These are phyloP conservation scores for Evernia prunastri DNA, from an alignment of 495 filamentous ascomycete species.

Conservation along the genomic window DNA sequence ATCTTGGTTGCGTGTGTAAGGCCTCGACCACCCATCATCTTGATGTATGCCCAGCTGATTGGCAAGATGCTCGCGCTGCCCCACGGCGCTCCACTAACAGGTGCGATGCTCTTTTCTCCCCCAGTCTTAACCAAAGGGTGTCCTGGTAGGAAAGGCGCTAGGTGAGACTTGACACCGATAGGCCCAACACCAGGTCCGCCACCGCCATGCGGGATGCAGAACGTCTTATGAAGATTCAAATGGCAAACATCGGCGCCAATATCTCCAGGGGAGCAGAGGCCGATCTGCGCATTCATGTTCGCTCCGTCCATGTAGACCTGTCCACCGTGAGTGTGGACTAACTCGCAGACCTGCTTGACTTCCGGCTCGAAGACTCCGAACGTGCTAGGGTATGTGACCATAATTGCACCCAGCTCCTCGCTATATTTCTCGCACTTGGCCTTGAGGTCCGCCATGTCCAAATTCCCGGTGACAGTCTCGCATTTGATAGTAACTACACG, in stretches of 20 bases:
- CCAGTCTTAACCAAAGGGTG: constrained; percentile 60
- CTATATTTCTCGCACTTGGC: constrained; percentile 84
- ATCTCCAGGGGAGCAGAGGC: constrained; percentile 91
- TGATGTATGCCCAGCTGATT: constrained; percentile 96
- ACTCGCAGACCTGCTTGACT: constrained; percentile 76
- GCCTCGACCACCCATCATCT: constrained; percentile 89
- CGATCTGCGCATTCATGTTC: constrained; percentile 99
- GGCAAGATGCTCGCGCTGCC: constrained; percentile 91
- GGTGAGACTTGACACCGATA: constrained; percentile 83
- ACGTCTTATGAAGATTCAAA: constrained; percentile 97
- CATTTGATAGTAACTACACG: constrained; percentile 92
- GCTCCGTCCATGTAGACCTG: constrained; percentile 99
- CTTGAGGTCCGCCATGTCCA: constrained; percentile 81
- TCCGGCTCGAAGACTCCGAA: constrained; percentile 94
- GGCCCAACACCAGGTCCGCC: constrained; percentile 94
- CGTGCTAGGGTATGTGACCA: constrained; percentile 98
- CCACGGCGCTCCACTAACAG: constrained; percentile 82
- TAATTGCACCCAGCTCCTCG: constrained; percentile 85
- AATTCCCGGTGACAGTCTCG: constrained; percentile 78
- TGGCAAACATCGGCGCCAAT: constrained; percentile 98
- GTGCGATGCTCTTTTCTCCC: constrained; percentile 55
- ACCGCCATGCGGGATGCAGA: constrained; percentile 97
- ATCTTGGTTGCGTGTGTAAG: constrained; percentile 94
- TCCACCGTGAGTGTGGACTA: constrained; percentile 84
- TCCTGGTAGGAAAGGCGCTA: constrained; percentile 72